Conservation (phyloP, 192 early-diverging fungal species). For the Coemansia sp. region DNA sequence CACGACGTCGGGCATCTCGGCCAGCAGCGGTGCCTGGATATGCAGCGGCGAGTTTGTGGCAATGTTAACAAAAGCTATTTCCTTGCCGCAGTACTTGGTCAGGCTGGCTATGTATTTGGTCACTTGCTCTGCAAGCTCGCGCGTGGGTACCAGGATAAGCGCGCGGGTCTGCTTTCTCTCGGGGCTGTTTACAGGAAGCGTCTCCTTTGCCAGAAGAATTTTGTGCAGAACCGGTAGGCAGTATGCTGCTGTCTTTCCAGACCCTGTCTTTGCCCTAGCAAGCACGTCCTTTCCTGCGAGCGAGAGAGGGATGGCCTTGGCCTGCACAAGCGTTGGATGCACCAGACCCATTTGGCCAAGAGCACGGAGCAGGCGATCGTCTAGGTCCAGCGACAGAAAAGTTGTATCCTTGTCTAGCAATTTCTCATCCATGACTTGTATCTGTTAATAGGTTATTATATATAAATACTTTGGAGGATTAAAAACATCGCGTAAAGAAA, state of each 20-base stretch:
- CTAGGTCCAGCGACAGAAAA: slow-evolving; percentile 73
- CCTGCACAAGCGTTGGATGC: slow-evolving; percentile 88
- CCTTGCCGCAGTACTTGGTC: slow-evolving; percentile 65
- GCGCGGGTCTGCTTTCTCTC: slow-evolving; percentile 46
- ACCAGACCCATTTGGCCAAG: slow-evolving; percentile 79
- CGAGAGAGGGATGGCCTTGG: slow-evolving; percentile 84
- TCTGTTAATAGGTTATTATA: no score
- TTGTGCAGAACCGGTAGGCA: slow-evolving; percentile 89
- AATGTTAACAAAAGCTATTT: slow-evolving; percentile 34
- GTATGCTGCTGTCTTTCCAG: slow-evolving; percentile 97
- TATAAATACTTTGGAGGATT: no score
- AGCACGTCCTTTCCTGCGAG: slow-evolving; percentile 91
- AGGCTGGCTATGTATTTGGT: slow-evolving; percentile 72
- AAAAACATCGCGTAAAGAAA: no score
- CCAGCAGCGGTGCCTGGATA: slow-evolving; percentile 69
- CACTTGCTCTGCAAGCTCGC: slow-evolving; percentile 95
- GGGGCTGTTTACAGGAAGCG: slow-evolving; percentile 30
- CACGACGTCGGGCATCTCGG: slow-evolving; percentile 83
- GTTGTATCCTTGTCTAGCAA: slow-evolving; percentile 56
- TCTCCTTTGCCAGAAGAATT: slow-evolving; percentile 74
- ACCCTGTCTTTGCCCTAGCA: slow-evolving; percentile 89
- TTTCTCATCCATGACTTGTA: slow-evolving; percentile 52
- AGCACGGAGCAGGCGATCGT: slow-evolving; percentile 84
- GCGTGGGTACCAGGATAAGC: slow-evolving; percentile 90
- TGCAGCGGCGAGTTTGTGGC: slow-evolving; percentile 30